Evolutionary conservation across 108 stramenopile species (phyloP), one percentile per base, ranked within the genome.

Genomic region (Pseudonitzschia delicatissima): DNA sequence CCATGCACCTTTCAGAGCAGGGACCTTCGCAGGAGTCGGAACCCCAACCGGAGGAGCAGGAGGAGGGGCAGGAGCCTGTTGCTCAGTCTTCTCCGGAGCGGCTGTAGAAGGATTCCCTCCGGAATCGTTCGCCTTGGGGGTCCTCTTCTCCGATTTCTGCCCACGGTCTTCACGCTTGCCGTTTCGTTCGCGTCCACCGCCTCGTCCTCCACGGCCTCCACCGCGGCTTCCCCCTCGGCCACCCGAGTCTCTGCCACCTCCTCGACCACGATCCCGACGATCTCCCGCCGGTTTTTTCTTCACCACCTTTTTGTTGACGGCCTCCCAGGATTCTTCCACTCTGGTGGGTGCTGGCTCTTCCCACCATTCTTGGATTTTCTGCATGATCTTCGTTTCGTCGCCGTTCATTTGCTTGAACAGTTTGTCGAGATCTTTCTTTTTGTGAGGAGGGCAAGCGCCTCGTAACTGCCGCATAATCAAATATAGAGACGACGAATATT

Each of bases 361-460:
- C 88, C 88, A 93, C 92, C 92, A 93, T 57, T 84, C 74, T 32
- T 66, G 68, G 63, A 93, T 88, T 65, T 78, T 77, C 44, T 77
- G 69, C 59, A 69, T 77, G 62, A 93, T 86, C 72, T 83, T 82
- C 39, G 77, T 80, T 64, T 90, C 88, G 68, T 93, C 84, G 33
- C 92, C 92, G 73, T 90, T 85, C 74, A 82, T 74, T 74, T 71
- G 52, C 57, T 90, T 90, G 20, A 88, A 85, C 20, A 93, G 78
- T 26, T 82, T 69, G 60, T 90, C 92, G 12, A 93, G 80, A 52
- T 93, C 92, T 59, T 86, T 87, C 27, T 69, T 63, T 82, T 85
- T 88, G 82, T 90, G 85, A 17, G 73, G 67, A 28, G 92, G 92
- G 66, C 92, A 92, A 21, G 72, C 84, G 31, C 62, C 87, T 68